Evolutionary conservation across 2,329 filamentous ascomycete species (phyloP).

Genomic region (Xylaria polymorpha): DNA sequence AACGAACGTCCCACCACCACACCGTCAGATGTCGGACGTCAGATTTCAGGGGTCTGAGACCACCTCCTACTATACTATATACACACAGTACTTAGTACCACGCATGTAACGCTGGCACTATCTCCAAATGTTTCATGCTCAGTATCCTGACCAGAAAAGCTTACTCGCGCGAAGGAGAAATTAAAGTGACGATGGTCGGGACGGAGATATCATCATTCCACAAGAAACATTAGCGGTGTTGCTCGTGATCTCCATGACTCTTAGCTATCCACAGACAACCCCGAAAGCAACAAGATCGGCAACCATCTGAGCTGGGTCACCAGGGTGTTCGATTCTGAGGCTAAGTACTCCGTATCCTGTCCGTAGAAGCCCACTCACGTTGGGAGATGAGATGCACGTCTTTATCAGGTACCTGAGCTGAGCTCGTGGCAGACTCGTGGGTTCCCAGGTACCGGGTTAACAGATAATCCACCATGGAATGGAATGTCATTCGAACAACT

Average conservation of each 20-base stretch:
- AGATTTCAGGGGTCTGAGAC: slow-evolving; percentile 11
- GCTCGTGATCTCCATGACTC: slow-evolving; percentile 8
- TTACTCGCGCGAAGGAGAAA: slow-evolving; percentile 13
- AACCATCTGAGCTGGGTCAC: slow-evolving; percentile 2
- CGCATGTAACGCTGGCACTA: slow-evolving; percentile 11
- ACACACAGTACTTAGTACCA: slow-evolving; percentile 6
- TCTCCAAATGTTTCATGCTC: slow-evolving; percentile 5
- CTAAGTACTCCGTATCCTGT: background rate
- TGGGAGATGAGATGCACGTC: slow-evolving; percentile 6
- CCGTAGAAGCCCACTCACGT: no score
- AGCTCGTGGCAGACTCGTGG: background rate
- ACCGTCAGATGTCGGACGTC: slow-evolving; percentile 13
- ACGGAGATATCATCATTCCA: slow-evolving; percentile 6
- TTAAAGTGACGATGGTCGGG: background rate
- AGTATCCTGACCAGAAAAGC: background rate
- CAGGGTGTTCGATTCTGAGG: background rate
- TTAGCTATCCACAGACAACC: background rate
- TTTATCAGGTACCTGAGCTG: background rate
- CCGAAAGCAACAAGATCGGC: slow-evolving; percentile 6
- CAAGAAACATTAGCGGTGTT: background rate
- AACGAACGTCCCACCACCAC: slow-evolving; percentile 13
- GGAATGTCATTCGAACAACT: background rate
- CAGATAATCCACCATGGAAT: slow-evolving; percentile 19
- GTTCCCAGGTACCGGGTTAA: slow-evolving; percentile 31
- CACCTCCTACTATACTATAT: background rate